These are phyloP conservation scores for Cladosporium sp. DNA, from an alignment of 2,329 filamentous ascomycete genomes.

Conservation along the genomic window DNA sequence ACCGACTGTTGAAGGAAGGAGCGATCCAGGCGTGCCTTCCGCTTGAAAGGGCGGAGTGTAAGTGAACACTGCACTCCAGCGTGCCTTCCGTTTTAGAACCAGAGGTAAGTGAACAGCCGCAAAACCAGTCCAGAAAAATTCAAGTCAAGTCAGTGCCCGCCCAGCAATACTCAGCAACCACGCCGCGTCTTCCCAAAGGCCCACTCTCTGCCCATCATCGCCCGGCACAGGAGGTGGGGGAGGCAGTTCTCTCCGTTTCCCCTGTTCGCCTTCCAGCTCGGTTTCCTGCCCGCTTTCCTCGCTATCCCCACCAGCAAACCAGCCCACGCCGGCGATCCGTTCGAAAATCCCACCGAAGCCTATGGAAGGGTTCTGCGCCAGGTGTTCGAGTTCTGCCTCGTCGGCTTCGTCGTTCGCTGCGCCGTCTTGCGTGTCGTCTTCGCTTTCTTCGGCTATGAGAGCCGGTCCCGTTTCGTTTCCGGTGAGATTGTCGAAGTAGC, in stretches of 20 bases:
- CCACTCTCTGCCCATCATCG: conserved; percentile 36
- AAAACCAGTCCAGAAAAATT: neutral
- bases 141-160: conserved; percentile 9
- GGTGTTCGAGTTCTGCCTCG: conserved; percentile 49
- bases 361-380: conserved; percentile 49
- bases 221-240: conserved; percentile 31
- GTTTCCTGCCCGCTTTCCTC: conserved; percentile 25
- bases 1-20: neutral
- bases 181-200: conserved; percentile 55
- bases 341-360: conserved; percentile 48
- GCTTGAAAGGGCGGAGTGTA: too few relatives aligned
- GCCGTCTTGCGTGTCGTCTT: conserved; percentile 30
- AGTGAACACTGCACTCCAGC: too few relatives aligned
- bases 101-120: too few relatives aligned
- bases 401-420: conserved; percentile 37
- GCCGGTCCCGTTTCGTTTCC: conserved; percentile 36
- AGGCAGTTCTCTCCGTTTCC: conserved; percentile 29
- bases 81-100: too few relatives aligned
- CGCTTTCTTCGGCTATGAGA: conserved; percentile 38
- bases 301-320: conserved; percentile 6
- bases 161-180: conserved; percentile 53
- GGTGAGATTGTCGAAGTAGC: conserved; percentile 28
- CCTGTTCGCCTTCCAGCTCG: conserved; percentile 22
- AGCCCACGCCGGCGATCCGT: conserved; percentile 1
- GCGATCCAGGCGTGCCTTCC: neutral